Conservation (phyloP, 2,329 filamentous ascomycete genomes). For the Cladosporium velox region DNA sequence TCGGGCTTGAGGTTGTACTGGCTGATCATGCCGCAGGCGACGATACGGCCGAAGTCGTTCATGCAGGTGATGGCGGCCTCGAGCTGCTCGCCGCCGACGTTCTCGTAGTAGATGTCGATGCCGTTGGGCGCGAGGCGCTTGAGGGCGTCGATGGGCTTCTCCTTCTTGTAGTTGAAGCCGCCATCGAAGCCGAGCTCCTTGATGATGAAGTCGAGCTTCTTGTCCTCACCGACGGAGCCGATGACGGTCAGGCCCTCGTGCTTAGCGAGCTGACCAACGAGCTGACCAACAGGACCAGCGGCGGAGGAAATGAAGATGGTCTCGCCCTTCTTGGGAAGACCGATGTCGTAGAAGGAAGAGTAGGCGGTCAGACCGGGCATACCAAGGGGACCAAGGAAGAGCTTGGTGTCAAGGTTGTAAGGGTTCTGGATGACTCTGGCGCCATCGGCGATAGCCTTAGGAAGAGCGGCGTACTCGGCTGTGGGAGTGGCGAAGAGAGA, state of each 20-base stretch:
- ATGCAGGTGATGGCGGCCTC: constrained; percentile 66
- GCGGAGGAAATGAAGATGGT: constrained; percentile 82
- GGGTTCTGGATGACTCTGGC: constrained; percentile 68
- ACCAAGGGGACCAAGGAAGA: constrained; percentile 72
- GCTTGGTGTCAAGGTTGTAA: constrained; percentile 62
- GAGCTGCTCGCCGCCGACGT: constrained; percentile 72
- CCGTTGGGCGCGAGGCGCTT: constrained; percentile 71
- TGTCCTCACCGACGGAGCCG: constrained; percentile 75
- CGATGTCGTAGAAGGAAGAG: constrained; percentile 72
- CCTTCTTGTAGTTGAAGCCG: constrained; percentile 89
- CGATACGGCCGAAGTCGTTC: constrained; percentile 69
- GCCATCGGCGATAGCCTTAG: constrained; percentile 46
- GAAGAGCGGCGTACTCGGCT: constrained; percentile 65
- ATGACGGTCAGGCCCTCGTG: constrained; percentile 76
- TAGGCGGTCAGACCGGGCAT: constrained; percentile 79
- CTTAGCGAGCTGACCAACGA: constrained; percentile 83
- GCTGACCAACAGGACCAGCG: constrained; percentile 76
- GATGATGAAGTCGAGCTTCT: constrained; percentile 38
- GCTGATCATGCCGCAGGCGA: constrained; percentile 66
- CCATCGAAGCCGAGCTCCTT: constrained; percentile 71
- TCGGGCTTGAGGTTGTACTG: constrained; percentile 67
- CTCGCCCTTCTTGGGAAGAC: constrained; percentile 72
- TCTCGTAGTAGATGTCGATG: constrained; percentile 82
- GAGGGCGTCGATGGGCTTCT: constrained; percentile 68
- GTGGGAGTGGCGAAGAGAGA: constrained; percentile 28